phyloP scores from a whole-genome alignment of 2,329 filamentous ascomycete genomes.

The Orbilia javanica region DNA sequence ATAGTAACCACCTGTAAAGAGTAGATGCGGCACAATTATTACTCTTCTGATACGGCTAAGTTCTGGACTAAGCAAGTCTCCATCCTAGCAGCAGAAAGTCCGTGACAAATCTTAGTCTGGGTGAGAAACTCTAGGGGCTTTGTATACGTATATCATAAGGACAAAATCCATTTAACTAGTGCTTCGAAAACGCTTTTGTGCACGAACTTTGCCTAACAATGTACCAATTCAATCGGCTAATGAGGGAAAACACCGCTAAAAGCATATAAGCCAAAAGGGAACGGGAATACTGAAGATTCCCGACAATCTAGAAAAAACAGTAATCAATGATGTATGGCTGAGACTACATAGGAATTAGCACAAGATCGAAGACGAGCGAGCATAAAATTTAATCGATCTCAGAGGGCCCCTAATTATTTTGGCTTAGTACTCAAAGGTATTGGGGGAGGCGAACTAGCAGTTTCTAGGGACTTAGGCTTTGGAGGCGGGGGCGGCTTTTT shows the following conservation, averaged over 20 bases:
- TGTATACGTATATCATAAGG: too few relatives aligned
- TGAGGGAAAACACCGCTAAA: not conserved
- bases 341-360: not conserved
- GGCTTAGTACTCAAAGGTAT: constrained; percentile 50
- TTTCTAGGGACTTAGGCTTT: constrained; percentile 49
- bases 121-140: too few relatives aligned
- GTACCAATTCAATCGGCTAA: not conserved
- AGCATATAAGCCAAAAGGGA: not conserved
- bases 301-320: too few relatives aligned
- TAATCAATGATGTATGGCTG: not conserved
- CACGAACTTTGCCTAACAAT: not conserved
- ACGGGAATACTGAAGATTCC: not conserved
- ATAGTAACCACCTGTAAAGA: too few relatives aligned
- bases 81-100: not conserved
- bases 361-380: not conserved
- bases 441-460: constrained; percentile 4
- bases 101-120: not conserved
- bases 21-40: too few relatives aligned
- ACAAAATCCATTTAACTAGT: not conserved
- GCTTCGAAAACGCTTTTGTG: not conserved
- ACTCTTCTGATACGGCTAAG: too few relatives aligned
- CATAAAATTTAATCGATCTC: too few relatives aligned
- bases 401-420: constrained; percentile 2
- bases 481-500: constrained; percentile 61
- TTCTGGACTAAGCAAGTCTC: too few relatives aligned